Conservation (phyloP, 2,329 filamentous ascomycete genomes). For the Gremmenia infestans region DNA sequence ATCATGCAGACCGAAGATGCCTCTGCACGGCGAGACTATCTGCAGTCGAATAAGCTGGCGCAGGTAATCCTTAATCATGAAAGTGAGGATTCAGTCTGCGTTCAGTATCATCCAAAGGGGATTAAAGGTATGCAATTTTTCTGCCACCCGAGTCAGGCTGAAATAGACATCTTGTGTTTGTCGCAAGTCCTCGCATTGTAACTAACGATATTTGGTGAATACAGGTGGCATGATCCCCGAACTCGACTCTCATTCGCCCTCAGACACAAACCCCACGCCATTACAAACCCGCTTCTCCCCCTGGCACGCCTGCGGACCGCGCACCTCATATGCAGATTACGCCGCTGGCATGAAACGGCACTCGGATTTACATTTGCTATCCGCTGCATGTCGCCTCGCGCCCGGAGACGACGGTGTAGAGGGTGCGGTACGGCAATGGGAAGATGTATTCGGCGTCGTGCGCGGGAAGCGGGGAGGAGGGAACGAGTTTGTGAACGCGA, state of each 20-base stretch:
- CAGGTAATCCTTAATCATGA: conserved; percentile 37
- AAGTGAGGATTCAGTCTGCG: conserved; percentile 31
- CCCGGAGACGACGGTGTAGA: conserved; percentile 34
- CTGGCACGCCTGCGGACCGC: conserved; percentile 40
- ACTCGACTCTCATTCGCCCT: conserved; percentile 13
- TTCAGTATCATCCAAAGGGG: conserved; percentile 41
- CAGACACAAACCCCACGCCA: conserved; percentile 28
- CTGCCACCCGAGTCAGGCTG: not conserved
- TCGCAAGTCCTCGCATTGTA: not conserved
- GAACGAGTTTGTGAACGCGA: conserved; percentile 31
- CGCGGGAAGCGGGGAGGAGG: conserved; percentile 11
- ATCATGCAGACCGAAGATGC: conserved; percentile 43
- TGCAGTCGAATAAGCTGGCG: conserved; percentile 32
- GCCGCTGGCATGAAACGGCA: conserved; percentile 34
- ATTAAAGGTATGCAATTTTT: conserved; percentile 23
- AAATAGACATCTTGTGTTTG: not conserved
- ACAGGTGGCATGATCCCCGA: conserved; percentile 18
- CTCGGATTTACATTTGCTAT: conserved; percentile 33
- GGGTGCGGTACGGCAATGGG: conserved; percentile 37
- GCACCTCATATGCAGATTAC: conserved; percentile 31
- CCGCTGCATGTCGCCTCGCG: conserved; percentile 34
- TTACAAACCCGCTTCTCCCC: conserved; percentile 36
- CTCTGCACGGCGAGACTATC: conserved; percentile 31
- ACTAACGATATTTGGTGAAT: not conserved
- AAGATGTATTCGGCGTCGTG: conserved; percentile 34